phyloP scores from a whole-genome alignment of 192 early-diverging fungal species.

The Phycomyces blakesleeanus region DNA sequence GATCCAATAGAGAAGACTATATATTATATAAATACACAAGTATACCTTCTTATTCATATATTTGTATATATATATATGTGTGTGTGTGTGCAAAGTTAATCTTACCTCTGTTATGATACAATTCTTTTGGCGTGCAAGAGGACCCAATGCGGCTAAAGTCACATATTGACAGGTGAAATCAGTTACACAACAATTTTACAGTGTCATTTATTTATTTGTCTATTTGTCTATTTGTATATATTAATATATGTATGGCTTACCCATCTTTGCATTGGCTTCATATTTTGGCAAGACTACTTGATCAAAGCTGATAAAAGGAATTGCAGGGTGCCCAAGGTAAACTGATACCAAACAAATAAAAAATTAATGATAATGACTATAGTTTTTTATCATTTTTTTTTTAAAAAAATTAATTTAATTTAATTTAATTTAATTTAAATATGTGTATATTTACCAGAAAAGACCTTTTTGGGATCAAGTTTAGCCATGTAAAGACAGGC shows the following conservation, averaged over 20 bases:
- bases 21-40: neutral
- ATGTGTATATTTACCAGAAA: slow-evolving; percentile 35
- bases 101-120: slow-evolving; percentile 9
- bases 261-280: slow-evolving; percentile 32
- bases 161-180: too few species aligned
- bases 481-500: slow-evolving; percentile 16
- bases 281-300: slow-evolving; percentile 32
- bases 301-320: slow-evolving; percentile 34
- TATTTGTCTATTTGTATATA: slow-evolving; percentile 1
- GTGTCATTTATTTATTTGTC: too few species aligned
- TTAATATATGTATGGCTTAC: neutral
- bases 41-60: too few species aligned
- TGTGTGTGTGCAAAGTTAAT: too few species aligned
- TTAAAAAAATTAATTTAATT: neutral
- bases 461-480: slow-evolving; percentile 5
- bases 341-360: slow-evolving; percentile 9
- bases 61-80: too few species aligned
- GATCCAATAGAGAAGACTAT: slow-evolving; percentile 13
- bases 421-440: neutral
- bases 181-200: too few species aligned
- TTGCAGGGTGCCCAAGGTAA: slow-evolving; percentile 25
- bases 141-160: slow-evolving; percentile 24
- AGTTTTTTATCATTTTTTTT: too few species aligned
- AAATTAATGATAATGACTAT: neutral
- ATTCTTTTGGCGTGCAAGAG: slow-evolving; percentile 30